A percentile compares a stretch with the other conserved stretches of the same genome.
These are phyloP conservation scores for Byssothecium circinans DNA, from an alignment of 2,329 filamentous ascomycete genomes.

Conservation along the genomic window DNA sequence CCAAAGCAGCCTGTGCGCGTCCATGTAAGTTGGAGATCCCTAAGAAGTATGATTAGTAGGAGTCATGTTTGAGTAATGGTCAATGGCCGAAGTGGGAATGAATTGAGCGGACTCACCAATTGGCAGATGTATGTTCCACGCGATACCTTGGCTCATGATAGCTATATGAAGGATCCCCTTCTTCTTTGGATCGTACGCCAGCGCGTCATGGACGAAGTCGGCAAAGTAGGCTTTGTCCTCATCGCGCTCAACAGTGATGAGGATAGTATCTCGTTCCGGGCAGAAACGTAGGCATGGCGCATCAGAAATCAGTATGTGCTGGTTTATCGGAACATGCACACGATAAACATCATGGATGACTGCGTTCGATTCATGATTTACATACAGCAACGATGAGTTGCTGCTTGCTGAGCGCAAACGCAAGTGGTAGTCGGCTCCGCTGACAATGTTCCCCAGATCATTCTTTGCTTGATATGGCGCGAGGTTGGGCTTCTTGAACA, in stretches of 20 bases:
- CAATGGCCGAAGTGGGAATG: background rate
- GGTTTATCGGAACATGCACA: slow-evolving; percentile 4
- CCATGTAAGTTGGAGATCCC: background rate
- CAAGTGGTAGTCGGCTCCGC: slow-evolving; percentile 9
- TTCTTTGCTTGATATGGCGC: slow-evolving; percentile 7
- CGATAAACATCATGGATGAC: slow-evolving; percentile 8
- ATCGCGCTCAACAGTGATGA: slow-evolving; percentile 4
- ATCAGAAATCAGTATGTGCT: background rate
- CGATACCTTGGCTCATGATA: slow-evolving; percentile 1
- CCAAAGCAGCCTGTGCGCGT: slow-evolving; percentile 1
- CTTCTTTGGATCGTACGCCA: slow-evolving; percentile 10
- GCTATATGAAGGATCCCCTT: slow-evolving; percentile 11
- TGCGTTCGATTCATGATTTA: slow-evolving; percentile 8
- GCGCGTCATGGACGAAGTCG: slow-evolving; percentile 11
- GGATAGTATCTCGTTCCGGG: slow-evolving; percentile 10
- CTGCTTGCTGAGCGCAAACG: slow-evolving; percentile 4
- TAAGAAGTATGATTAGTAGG: background rate
- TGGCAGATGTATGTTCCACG: slow-evolving; percentile 3
- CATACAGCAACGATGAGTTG: slow-evolving; percentile 7
- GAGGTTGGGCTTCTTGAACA: background rate
- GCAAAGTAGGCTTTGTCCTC: slow-evolving; percentile 9
- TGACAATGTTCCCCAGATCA: slow-evolving; percentile 8
- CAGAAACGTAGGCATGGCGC: slow-evolving; percentile 8
- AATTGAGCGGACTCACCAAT: slow-evolving; percentile 1
- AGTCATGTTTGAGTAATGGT: background rate